phyloP scores from a whole-genome alignment of 1,284 basidiomycete species.

The Porodaedalea pini region DNA sequence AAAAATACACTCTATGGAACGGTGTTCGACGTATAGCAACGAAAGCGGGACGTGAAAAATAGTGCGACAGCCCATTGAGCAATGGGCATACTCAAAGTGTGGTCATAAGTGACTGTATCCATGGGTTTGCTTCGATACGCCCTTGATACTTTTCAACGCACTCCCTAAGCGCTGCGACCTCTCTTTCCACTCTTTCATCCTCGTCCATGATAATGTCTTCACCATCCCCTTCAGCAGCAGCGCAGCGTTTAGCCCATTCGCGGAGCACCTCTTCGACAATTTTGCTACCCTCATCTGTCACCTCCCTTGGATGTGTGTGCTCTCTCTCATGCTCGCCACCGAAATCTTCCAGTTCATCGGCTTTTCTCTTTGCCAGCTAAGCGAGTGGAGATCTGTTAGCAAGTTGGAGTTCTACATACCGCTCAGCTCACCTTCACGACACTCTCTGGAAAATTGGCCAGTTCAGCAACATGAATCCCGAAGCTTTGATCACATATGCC shows the following conservation, averaged over 20 bases:
- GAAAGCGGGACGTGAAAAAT: neutral
- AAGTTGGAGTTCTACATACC: neutral
- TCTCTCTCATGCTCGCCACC: slow-evolving; percentile 44
- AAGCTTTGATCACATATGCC: slow-evolving; percentile 95
- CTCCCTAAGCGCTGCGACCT: slow-evolving; percentile 63
- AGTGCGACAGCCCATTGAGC: neutral
- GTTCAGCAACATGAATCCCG: slow-evolving; percentile 95
- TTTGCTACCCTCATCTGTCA: slow-evolving; percentile 74
- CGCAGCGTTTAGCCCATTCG: slow-evolving; percentile 57
- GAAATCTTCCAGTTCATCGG: slow-evolving; percentile 95
- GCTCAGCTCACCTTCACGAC: slow-evolving; percentile 73
- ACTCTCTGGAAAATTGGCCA: slow-evolving; percentile 94
- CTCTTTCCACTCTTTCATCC: slow-evolving; percentile 44
- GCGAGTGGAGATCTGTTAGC: neutral
- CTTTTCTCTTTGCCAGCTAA: slow-evolving; percentile 90
- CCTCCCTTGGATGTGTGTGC: slow-evolving; percentile 52
- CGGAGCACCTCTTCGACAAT: slow-evolving; percentile 80
- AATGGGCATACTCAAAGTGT: slow-evolving; percentile 34
- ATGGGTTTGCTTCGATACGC: slow-evolving; percentile 70
- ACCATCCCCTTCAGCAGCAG: slow-evolving; percentile 33
- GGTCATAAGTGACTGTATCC: slow-evolving; percentile 65
- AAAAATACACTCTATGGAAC: neutral
- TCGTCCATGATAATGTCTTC: slow-evolving; percentile 60
- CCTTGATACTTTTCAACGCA: slow-evolving; percentile 67
- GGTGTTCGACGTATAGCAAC: neutral